A percentile compares a stretch with the other conserved stretches of the same genome.
phyloP scores from a whole-genome alignment of 306 rosid genomes.

The Prunus armeniaca region DNA sequence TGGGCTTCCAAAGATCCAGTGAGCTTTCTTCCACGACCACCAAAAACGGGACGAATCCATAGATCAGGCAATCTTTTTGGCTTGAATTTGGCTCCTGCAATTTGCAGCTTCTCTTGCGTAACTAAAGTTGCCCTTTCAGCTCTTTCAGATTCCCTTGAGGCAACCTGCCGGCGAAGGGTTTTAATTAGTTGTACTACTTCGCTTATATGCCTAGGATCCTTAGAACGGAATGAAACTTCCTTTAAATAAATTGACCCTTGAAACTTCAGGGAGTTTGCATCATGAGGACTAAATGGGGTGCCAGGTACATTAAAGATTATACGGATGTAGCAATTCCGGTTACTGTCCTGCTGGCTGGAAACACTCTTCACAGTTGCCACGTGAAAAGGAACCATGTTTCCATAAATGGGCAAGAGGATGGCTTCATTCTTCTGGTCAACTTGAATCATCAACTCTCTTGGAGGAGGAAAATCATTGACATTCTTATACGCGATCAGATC shows the following conservation, averaged over 20 bases:
- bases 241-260: slow-evolving; percentile 35
- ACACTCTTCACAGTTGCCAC: slow-evolving; percentile 36
- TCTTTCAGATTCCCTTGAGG: slow-evolving; percentile 41
- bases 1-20: slow-evolving; percentile 39
- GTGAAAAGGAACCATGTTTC: slow-evolving; percentile 37
- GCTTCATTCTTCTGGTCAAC: slow-evolving; percentile 39
- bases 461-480: slow-evolving; percentile 35
- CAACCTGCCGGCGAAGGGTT: slow-evolving; percentile 38
- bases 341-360: slow-evolving; percentile 38
- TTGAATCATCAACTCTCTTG: slow-evolving; percentile 32
- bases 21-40: slow-evolving; percentile 37
- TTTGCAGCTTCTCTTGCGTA: slow-evolving; percentile 36
- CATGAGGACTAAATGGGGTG: slow-evolving; percentile 36
- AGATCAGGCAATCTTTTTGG: slow-evolving; percentile 35
- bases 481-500: slow-evolving; percentile 37
- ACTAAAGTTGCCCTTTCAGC: slow-evolving; percentile 42
- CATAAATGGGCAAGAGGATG: slow-evolving; percentile 32
- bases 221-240: slow-evolving; percentile 41
- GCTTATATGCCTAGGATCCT: slow-evolving; percentile 36
- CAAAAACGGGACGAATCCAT: slow-evolving; percentile 36
- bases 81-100: slow-evolving; percentile 34
- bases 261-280: slow-evolving; percentile 34
- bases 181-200: slow-evolving; percentile 37
- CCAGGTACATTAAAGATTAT: slow-evolving; percentile 39
- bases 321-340: slow-evolving; percentile 37